These are phyloP conservation scores for Mesotaenium endlicherianum DNA, from an alignment of 139 green algal species.

Conservation along the genomic window DNA sequence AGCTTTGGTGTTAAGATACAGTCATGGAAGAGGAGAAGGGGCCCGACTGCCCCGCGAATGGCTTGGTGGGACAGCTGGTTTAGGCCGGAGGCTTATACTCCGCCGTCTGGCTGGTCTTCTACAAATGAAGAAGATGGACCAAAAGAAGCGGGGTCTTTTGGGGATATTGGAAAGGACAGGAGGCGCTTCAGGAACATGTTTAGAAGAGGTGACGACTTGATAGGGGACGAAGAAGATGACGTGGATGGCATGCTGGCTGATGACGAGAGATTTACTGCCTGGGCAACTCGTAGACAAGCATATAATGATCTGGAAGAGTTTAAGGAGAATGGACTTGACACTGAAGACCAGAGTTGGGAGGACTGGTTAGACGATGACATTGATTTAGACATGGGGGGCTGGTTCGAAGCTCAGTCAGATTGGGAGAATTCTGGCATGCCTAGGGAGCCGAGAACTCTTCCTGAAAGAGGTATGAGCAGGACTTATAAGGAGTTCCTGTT, in stretches of 20 bases:
- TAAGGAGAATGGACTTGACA: not conserved
- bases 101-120: not conserved
- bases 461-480: conserved; percentile 41
- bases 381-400: conserved; percentile 2
- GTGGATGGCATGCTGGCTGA: conserved; percentile 26
- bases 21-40: too few relatives aligned
- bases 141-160: not conserved
- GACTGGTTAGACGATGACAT: conserved; percentile 31
- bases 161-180: not conserved
- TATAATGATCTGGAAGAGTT: conserved; percentile 1
- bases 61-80: too few relatives aligned
- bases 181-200: not conserved
- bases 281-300: not conserved
- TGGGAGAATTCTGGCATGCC: conserved; percentile 37
- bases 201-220: not conserved
- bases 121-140: not conserved
- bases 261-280: conserved; percentile 8
- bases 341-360: conserved; percentile 17
- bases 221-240: conserved; percentile 5
- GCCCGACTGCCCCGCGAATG: too few relatives aligned
- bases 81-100: not conserved
- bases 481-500: conserved; percentile 41
- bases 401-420: conserved; percentile 27
- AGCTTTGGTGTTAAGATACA: too few relatives aligned
- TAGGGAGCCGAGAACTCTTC: conserved; percentile 10